Conservation (phyloP, 495 filamentous ascomycete species). For the Xylaria palmicola region DNA sequence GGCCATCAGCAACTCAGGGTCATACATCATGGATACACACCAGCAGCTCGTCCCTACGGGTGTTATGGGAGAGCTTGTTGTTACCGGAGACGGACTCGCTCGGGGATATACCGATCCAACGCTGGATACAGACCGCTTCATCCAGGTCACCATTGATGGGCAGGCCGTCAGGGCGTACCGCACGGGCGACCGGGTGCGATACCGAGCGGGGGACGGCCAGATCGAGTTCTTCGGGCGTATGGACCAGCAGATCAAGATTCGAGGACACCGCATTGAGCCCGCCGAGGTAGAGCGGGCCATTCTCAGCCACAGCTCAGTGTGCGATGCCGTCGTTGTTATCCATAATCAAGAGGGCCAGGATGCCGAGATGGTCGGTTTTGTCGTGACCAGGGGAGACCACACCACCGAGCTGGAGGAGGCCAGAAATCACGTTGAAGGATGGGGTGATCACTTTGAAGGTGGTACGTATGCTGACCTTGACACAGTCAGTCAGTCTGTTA, state of each 20-base stretch:
- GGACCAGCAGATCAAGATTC: slow-evolving; percentile 50
- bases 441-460: too few relatives aligned
- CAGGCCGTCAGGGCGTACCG: slow-evolving; percentile 25
- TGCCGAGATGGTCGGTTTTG: slow-evolving; percentile 10
- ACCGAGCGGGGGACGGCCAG: slow-evolving; percentile 38
- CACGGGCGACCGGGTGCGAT: slow-evolving; percentile 38
- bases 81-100: slow-evolving; percentile 14
- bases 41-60: slow-evolving; percentile 10
- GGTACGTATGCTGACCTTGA: too few relatives aligned
- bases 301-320: slow-evolving; percentile 12
- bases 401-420: slow-evolving; percentile 1
- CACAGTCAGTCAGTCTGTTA: too few relatives aligned
- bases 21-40: slow-evolving; percentile 13
- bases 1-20: slow-evolving; percentile 14
- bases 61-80: slow-evolving; percentile 16
- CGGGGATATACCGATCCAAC: slow-evolving; percentile 16
- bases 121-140: slow-evolving; percentile 7
- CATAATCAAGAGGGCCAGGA: slow-evolving; percentile 13
- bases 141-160: slow-evolving; percentile 12
- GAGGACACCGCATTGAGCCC: slow-evolving; percentile 46
- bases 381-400: slow-evolving; percentile 1
- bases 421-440: slow-evolving; percentile 7
- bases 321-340: slow-evolving; percentile 14
- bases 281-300: slow-evolving; percentile 28
- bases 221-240: slow-evolving; percentile 41